A percentile compares a stretch with the other conserved stretches of the same genome.
phyloP scores from a whole-genome alignment of 306 rosid genomes.

The Prosopis cineraria region DNA sequence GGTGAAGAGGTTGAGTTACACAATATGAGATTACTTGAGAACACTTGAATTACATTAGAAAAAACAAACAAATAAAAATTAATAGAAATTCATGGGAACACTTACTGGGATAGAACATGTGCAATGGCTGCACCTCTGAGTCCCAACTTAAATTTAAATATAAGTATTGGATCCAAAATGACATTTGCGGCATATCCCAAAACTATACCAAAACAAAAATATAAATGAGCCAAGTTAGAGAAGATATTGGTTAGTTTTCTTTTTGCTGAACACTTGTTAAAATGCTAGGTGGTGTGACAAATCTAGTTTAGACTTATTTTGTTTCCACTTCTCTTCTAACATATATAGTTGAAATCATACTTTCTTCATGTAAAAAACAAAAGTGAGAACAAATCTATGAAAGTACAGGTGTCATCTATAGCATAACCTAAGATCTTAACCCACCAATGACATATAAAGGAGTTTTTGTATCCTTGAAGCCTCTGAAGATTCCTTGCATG shows the following conservation, averaged over 20 bases:
- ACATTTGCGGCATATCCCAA: conserved; percentile 65
- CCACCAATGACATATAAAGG: conserved; percentile 81
- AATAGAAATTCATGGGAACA: not conserved
- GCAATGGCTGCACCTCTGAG: conserved; percentile 86
- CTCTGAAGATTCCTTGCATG: conserved; percentile 96
- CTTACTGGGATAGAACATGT: conserved; percentile 91
- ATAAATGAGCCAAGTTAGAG: not conserved
- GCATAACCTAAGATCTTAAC: not conserved
- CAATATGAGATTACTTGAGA: not conserved
- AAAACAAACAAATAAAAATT: not conserved
- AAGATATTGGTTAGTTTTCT: not conserved
- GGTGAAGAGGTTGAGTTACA: not conserved
- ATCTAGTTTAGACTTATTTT: not conserved
- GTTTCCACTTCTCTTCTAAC: conserved; percentile 4
- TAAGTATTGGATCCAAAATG: conserved; percentile 72
- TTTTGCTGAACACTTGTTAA: not conserved
- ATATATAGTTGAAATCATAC: conserved; percentile 24
- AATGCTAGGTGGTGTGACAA: not conserved
- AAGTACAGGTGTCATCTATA: not conserved
- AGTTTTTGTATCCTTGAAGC: conserved; percentile 91
- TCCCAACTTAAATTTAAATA: conserved; percentile 64
- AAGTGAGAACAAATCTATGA: not conserved
- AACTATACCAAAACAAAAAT: conserved; percentile 45
- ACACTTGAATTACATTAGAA: not conserved
- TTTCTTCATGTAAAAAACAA: not conserved